Conservation (phyloP, 2,329 filamentous ascomycete genomes). For the Pleoardoris graminearum region DNA sequence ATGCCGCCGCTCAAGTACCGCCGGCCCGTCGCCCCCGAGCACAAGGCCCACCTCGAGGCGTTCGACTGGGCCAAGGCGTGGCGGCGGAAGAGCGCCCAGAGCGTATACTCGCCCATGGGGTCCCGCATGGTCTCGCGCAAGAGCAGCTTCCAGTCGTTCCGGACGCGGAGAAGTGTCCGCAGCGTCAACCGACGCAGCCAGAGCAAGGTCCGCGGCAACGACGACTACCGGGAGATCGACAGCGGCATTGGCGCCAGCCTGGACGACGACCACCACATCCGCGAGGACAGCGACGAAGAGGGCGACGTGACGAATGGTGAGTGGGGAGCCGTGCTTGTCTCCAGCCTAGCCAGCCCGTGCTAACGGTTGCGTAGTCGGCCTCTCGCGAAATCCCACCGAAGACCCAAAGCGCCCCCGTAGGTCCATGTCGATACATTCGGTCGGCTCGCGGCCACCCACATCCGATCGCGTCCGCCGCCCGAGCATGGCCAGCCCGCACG, state of each 20-base stretch:
- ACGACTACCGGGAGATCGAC: slow-evolving; percentile 46
- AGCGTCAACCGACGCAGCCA: slow-evolving; percentile 40
- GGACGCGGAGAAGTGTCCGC: slow-evolving; percentile 24
- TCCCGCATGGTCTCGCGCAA: slow-evolving; percentile 50
- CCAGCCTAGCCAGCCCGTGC: slow-evolving; percentile 1
- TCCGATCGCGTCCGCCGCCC: slow-evolving; percentile 31
- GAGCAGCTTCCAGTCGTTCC: slow-evolving; percentile 30
- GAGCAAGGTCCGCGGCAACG: slow-evolving; percentile 42
- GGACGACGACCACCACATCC: slow-evolving; percentile 41
- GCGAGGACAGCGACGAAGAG: slow-evolving; percentile 52
- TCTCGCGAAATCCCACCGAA: slow-evolving; percentile 40
- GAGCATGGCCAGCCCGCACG: slow-evolving; percentile 34
- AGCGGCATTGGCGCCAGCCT: slow-evolving; percentile 42
- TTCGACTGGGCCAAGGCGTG: slow-evolving; percentile 54
- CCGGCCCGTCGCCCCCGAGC: slow-evolving; percentile 53
- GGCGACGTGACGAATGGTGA: slow-evolving; percentile 51
- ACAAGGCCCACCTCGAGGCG: slow-evolving; percentile 54
- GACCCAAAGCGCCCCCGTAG: slow-evolving; percentile 31
- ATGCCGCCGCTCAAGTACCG: slow-evolving; percentile 57
- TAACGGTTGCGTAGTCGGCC: slow-evolving; percentile 29
- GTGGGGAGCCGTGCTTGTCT: slow-evolving; percentile 16
- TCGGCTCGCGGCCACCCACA: slow-evolving; percentile 29
- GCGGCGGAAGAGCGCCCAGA: slow-evolving; percentile 50
- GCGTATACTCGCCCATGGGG: slow-evolving; percentile 55
- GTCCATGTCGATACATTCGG: slow-evolving; percentile 28